Percentiles rank a stretch among this genome's conserved stretches.
phyloP scores from a whole-genome alignment of 441 rosid genomes.

The Hura crepitans region DNA sequence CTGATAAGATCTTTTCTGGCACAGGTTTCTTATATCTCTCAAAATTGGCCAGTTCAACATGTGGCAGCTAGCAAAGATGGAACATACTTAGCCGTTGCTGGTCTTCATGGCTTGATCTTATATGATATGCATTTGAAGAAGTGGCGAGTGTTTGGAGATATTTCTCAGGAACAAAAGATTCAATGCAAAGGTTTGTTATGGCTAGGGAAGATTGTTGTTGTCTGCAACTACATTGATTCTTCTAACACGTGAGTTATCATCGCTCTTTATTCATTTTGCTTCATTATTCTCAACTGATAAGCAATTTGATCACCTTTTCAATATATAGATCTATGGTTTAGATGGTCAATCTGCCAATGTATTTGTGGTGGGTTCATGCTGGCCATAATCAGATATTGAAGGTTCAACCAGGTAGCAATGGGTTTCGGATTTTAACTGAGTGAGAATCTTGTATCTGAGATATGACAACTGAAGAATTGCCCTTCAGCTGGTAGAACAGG shows the following conservation, averaged over 20 bases:
- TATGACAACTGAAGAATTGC: not conserved
- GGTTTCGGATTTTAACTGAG: not conserved
- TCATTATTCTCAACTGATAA: slow-evolving; percentile 19
- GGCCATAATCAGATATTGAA: not conserved
- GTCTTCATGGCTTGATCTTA: slow-evolving; percentile 84
- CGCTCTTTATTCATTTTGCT: slow-evolving; percentile 19
- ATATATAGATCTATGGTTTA: slow-evolving; percentile 13
- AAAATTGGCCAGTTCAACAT: slow-evolving; percentile 98
- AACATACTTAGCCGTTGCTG: slow-evolving; percentile 91
- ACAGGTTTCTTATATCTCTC: slow-evolving; percentile 85
- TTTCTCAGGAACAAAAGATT: slow-evolving; percentile 90
- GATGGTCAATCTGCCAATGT: not conserved
- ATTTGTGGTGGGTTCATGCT: not conserved
- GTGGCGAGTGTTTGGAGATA: slow-evolving; percentile 97
- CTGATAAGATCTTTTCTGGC: slow-evolving; percentile 33
- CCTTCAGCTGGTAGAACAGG: not conserved
- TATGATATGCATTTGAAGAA: slow-evolving; percentile 80
- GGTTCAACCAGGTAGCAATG: not conserved
- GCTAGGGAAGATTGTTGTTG: slow-evolving; percentile 91
- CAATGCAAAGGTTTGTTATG: slow-evolving; percentile 93
- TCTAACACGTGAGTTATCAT: slow-evolving; percentile 67
- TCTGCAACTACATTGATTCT: slow-evolving; percentile 81
- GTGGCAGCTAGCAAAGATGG: slow-evolving; percentile 99
- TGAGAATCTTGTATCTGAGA: not conserved
- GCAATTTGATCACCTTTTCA: not conserved